These are phyloP conservation scores for Clarireedia monteithiana DNA, from an alignment of 2,329 filamentous ascomycete species.

Conservation along the genomic window DNA sequence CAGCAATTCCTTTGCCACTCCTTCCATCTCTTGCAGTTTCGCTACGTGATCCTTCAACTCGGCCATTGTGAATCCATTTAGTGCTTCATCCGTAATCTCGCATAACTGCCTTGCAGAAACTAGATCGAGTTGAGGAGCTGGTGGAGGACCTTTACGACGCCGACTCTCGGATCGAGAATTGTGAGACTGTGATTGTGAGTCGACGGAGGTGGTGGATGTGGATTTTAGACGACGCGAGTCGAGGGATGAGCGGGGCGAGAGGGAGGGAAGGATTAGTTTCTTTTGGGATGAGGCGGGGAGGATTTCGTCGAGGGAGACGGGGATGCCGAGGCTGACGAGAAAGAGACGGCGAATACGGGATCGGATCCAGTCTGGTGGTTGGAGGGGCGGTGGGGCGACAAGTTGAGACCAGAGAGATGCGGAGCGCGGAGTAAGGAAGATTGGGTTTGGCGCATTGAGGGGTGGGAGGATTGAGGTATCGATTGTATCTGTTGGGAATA, in stretches of 20 bases:
- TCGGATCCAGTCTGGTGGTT: slow-evolving; percentile 96
- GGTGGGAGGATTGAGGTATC: slow-evolving; percentile 43
- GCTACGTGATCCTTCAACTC: slow-evolving; percentile 68
- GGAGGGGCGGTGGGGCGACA: slow-evolving; percentile 85
- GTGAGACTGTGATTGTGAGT: slow-evolving; percentile 44
- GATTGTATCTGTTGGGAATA: slow-evolving; percentile 54
- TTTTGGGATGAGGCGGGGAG: slow-evolving; percentile 96
- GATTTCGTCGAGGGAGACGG: slow-evolving; percentile 95
- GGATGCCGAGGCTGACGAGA: slow-evolving; percentile 89
- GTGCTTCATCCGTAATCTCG: slow-evolving; percentile 74
- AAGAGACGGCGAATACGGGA: slow-evolving; percentile 92
- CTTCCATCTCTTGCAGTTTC: slow-evolving; percentile 60
- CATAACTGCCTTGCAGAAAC: slow-evolving; percentile 72
- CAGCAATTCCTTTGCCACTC: slow-evolving; percentile 66
- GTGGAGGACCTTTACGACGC: slow-evolving; percentile 49
- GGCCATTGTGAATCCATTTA: slow-evolving; percentile 68
- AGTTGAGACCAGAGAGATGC: slow-evolving; percentile 94
- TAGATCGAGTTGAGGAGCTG: slow-evolving; percentile 70
- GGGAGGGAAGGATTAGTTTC: slow-evolving; percentile 87
- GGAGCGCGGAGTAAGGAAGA: slow-evolving; percentile 79
- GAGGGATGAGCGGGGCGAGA: slow-evolving; percentile 48
- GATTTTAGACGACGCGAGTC: slow-evolving; percentile 37
- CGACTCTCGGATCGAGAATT: slow-evolving; percentile 35
- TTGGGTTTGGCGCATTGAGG: slow-evolving; percentile 39
- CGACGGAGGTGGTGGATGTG: slow-evolving; percentile 50